Evolutionary conservation across 1,139 yeast species (phyloP), one percentile per base, ranked within the genome.

Genomic region (Geotrichum cucujoidarum): DNA sequence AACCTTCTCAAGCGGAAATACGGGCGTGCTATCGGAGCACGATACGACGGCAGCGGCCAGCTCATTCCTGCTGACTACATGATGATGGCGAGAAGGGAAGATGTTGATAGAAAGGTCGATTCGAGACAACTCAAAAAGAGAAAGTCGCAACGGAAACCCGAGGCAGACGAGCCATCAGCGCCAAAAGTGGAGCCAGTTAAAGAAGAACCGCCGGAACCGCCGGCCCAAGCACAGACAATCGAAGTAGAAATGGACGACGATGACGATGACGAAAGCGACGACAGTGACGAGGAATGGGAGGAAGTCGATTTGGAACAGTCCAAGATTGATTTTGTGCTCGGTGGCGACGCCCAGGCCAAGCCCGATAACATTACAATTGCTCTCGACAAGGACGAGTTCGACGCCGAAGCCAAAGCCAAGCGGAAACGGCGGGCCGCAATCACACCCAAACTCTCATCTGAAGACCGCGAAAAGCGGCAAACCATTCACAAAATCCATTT

Each of bases 401-500:
- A 35, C 20, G 42, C 33, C 6, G 48, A 29, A 14, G 33, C 24
- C 37, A 25, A 16, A 42, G 25, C 32, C 30, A 41, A 43, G 45
- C 36, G 38, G 39, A 25, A 36, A 17, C 39, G 36, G 18, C 41
- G 37, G 24, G 21, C 24, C 38, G 57, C 45, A 55, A 60, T 37
- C 57, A n/a, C n/a, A n/a, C 67, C 21, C 65, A 68, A 48, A 63
- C 74, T 2, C 72, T 82, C 21, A 58, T 75, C 30, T 73, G 81
- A 76, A 41, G 90, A 84, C 56, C 69, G 84, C 22, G 60, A 61
- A 0, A 65, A 61, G 36, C 68, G 96, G 25, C 66, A 69, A 42
- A 54, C 63, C 0, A 66, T 80, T n/a, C 97, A 90, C 62, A 75
- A 78, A 65, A 59, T 75, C 50, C 77, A 78, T 55, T 57, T 90